Evolutionary conservation across 1,139 yeast genomes (phyloP).

Genomic region (Yamadazyma buinensis): DNA sequence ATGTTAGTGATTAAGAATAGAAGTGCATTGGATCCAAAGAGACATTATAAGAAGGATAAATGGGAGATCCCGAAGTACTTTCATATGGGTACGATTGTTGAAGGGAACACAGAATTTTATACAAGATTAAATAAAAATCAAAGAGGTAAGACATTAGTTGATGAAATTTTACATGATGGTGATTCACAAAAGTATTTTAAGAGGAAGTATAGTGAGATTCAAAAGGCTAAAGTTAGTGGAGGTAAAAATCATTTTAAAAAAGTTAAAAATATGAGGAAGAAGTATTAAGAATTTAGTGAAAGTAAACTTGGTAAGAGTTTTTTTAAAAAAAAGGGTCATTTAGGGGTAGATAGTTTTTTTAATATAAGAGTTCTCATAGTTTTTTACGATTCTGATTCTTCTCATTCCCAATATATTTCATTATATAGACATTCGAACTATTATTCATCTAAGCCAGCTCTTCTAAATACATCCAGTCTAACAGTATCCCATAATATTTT

Average conservation of each 20-base stretch:
- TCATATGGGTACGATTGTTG: constrained; percentile 85
- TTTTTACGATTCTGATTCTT: no score
- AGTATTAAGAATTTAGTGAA: constrained; percentile 36
- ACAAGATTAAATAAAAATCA: constrained; percentile 67
- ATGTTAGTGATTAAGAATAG: constrained; percentile 77
- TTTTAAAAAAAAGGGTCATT: no score
- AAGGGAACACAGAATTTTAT: constrained; percentile 76
- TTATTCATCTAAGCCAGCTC: constrained; percentile 43
- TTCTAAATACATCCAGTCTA: constrained; percentile 43
- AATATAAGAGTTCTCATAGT: no score
- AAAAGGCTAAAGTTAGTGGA: constrained; percentile 70
- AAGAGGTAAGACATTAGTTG: constrained; percentile 75
- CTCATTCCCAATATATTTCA: no score
- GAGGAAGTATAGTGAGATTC: constrained; percentile 80
- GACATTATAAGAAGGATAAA: constrained; percentile 87
- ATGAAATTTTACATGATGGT: constrained; percentile 74
- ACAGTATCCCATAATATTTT: constrained; percentile 48
- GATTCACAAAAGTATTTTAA: constrained; percentile 74
- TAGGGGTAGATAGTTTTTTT: no score
- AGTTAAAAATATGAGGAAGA: constrained; percentile 58
- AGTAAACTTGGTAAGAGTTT: not conserved
- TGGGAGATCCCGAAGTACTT: constrained; percentile 80
- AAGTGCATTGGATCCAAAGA: constrained; percentile 89
- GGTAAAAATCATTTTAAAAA: constrained; percentile 66
- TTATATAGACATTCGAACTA: not conserved